Evolutionary conservation across 805 yeast species (phyloP).

Genomic region (Candida dajiaensis): DNA sequence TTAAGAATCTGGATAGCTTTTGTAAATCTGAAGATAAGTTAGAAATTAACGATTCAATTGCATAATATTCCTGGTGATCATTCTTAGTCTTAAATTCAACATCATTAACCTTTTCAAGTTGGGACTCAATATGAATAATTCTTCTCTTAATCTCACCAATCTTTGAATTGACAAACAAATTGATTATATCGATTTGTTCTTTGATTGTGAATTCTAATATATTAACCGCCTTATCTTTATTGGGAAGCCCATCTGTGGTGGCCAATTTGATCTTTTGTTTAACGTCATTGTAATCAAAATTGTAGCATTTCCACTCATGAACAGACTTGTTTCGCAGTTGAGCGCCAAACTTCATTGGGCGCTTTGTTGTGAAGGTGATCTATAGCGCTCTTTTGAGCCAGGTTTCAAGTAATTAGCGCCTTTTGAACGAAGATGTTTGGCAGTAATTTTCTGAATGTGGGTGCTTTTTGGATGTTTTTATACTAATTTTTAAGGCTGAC

Average conservation of each 20-base stretch:
- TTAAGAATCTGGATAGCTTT: constrained; percentile 61
- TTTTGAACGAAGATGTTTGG: too few relatives aligned
- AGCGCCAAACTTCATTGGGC: constrained; percentile 91
- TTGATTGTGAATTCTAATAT: constrained; percentile 38
- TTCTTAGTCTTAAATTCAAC: background rate
- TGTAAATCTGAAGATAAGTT: constrained; percentile 48
- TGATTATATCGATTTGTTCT: constrained; percentile 54
- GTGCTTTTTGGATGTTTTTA: too few relatives aligned
- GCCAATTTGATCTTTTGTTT: constrained; percentile 62
- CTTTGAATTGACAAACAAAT: constrained; percentile 60
- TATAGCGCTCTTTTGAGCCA: too few relatives aligned
- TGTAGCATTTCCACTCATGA: constrained; percentile 83
- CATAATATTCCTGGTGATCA: background rate
- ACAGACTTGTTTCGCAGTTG: constrained; percentile 70
- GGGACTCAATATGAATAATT: constrained; percentile 32
- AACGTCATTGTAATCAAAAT: constrained; percentile 75
- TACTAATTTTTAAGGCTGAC: too few relatives aligned
- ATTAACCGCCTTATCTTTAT: constrained; percentile 10
- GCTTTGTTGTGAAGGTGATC: too few relatives aligned
- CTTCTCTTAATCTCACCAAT: constrained; percentile 61
- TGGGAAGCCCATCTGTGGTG: constrained; percentile 11
- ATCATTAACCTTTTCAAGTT: constrained; percentile 25
- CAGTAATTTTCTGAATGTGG: too few relatives aligned
- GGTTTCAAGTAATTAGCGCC: too few relatives aligned
- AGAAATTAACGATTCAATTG: constrained; percentile 5